A percentile compares a stretch with the other conserved stretches of the same genome.
Evolutionary conservation across 208 protist species (phyloP).

Genomic region (Trypanosoma conorhini): DNA sequence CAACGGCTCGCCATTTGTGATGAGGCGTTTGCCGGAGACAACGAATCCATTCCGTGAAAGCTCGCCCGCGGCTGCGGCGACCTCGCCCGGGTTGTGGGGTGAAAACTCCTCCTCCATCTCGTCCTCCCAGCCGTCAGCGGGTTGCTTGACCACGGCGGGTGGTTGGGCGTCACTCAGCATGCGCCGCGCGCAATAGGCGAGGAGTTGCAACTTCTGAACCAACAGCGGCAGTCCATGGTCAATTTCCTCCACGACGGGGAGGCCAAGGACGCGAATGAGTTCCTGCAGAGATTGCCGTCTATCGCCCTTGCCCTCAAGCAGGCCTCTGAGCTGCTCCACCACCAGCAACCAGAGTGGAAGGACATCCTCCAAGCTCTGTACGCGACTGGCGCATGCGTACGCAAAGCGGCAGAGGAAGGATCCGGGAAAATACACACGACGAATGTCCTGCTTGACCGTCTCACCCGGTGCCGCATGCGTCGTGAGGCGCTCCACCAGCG

Average conservation of each 20-base stretch:
- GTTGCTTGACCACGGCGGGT: background rate
- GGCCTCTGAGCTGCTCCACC: slow-evolving; percentile 33
- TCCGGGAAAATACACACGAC: slow-evolving; percentile 66
- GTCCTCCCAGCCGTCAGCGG: slow-evolving; percentile 36
- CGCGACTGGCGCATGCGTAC: slow-evolving; percentile 37
- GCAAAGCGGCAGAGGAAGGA: slow-evolving; percentile 78
- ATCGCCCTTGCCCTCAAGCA: slow-evolving; percentile 29
- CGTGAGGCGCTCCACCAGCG: slow-evolving; percentile 21
- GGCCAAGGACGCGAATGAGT: slow-evolving; percentile 25
- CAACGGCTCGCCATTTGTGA: slow-evolving; percentile 69
- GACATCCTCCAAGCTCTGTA: slow-evolving; percentile 37
- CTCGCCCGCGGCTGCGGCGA: background rate
- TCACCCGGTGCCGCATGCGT: background rate
- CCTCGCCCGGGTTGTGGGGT: slow-evolving; percentile 9
- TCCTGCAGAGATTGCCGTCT: slow-evolving; percentile 24
- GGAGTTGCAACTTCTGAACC: slow-evolving; percentile 81
- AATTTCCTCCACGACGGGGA: slow-evolving; percentile 33
- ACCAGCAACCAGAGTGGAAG: slow-evolving; percentile 42
- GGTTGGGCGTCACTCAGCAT: slow-evolving; percentile 34
- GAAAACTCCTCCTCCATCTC: slow-evolving; percentile 9
- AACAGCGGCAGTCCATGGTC: slow-evolving; percentile 57
- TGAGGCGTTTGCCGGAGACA: slow-evolving; percentile 30
- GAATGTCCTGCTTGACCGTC: slow-evolving; percentile 26
- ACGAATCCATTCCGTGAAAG: background rate
- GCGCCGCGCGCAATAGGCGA: slow-evolving; percentile 52